phyloP scores from a whole-genome alignment of 176 grass and related monocot species.

The Eleusine indica region DNA sequence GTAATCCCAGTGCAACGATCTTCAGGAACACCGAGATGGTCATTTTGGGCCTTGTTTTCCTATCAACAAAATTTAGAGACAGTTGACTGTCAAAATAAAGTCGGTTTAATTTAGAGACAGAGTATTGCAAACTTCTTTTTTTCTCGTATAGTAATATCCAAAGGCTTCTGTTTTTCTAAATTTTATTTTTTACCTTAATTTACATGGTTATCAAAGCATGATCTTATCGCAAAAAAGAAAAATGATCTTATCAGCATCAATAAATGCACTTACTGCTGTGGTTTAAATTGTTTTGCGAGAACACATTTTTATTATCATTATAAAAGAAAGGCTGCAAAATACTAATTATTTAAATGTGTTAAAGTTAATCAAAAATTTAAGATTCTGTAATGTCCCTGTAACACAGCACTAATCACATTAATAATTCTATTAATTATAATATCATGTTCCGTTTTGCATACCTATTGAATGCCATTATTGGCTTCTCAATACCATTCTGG shows the following conservation, averaged over 20 bases:
- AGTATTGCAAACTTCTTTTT: background rate
- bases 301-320: no score
- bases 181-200: background rate
- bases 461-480: background rate
- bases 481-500: background rate
- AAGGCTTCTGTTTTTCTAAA: background rate
- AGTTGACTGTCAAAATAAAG: background rate
- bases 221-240: background rate
- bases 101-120: no score
- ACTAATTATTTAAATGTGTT: no score
- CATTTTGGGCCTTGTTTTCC: conserved; percentile 87
- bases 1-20: conserved; percentile 66
- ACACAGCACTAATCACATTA: background rate
- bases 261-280: background rate
- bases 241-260: background rate
- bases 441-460: background rate
- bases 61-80: conserved; percentile 19
- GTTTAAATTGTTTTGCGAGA: no score
- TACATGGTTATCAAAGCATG: background rate
- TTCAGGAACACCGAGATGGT: conserved; percentile 59
- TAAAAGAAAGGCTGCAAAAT: no score
- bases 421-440: background rate
- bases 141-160: background rate
- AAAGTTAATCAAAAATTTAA: no score
- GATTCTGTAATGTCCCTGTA: no score